Evolutionary conservation across 2,329 filamentous ascomycete genomes (phyloP).

Genomic region (Pezicula radicicola): DNA sequence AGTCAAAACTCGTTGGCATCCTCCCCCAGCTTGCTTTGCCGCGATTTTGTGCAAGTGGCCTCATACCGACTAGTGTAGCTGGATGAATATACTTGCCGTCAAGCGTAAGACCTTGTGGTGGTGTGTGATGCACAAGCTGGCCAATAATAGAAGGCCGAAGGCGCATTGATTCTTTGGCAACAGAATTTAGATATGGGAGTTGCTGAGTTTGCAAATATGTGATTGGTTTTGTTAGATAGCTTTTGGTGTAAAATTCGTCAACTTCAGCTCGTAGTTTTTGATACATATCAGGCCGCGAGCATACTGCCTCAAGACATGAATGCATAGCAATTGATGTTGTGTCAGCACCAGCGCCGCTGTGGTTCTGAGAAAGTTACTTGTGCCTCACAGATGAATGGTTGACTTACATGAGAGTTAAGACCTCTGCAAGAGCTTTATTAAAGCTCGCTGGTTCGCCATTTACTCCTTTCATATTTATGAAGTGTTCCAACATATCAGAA

Average conservation of each 20-base stretch:
- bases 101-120: slow-evolving; percentile 2
- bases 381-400: no score
- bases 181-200: slow-evolving; percentile 2
- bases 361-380: neutral
- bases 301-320: neutral
- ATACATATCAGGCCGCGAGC: neutral
- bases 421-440: neutral
- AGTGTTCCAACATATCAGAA: slow-evolving; percentile 4
- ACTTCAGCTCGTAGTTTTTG: slow-evolving; percentile 1
- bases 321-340: slow-evolving; percentile 4
- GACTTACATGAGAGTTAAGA: no score
- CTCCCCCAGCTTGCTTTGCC: slow-evolving; percentile 63
- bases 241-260: neutral
- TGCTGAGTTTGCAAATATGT: no score
- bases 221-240: neutral
- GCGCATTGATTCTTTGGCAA: slow-evolving; percentile 3
- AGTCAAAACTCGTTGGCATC: slow-evolving; percentile 70
- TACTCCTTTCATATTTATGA: slow-evolving; percentile 1
- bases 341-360: slow-evolving; percentile 3
- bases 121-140: slow-evolving; percentile 2
- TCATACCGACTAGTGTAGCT: neutral
- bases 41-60: slow-evolving; percentile 31
- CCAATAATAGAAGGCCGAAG: slow-evolving; percentile 2
- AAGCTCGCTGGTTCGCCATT: neutral
- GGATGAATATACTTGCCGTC: slow-evolving; percentile 2